Base-by-base conservation (phyloP, 78 protist genomes). In the Dictyostelium discoideum region DNA sequence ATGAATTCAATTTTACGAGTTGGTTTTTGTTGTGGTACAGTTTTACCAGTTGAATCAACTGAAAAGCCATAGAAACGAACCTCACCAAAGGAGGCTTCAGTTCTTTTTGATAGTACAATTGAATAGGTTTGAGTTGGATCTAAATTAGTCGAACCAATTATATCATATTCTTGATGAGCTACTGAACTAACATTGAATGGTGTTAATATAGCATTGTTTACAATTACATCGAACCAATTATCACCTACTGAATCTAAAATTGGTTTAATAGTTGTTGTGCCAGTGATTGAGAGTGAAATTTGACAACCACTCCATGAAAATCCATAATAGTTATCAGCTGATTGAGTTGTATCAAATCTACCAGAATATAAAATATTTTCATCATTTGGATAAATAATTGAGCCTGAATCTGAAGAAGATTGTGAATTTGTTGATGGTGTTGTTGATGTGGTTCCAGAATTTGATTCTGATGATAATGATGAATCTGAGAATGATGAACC, bases 1-100 rank as follows among this genome's bases (percentile, higher is more conserved):
- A 94, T 69, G 46, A 94, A 79, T 79, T 94, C 97, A 63, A 94
- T 57, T 48, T 10, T 29, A 67, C 96, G 80, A 14, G 69, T 32
- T 42, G 92, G 82, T 20, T 5, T 16, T n/a, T 5, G 16, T 26
- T 46, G 57, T 16, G 24, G 39, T 14, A 29, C 4, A 10, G 60
- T 22, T 6, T 3, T 29, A 20, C 50, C 26, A 7, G 32, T 22
- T 4, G 14, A 16, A 37, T 86, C 84, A 16, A 86, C 84, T 8
- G 39, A 1, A 20, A 86, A 74, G 8, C 92, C 92, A 86, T 73
- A 86, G 37, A 74, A 74, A 50, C 69, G 77, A 74, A 26, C 42
- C 37, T n/a, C 39, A 42, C 74, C 80, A n/a, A 74, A 46, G 24
- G 37, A 32, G 0, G 82, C 92, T 29, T 60, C 74, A 22, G 77